Evolutionary conservation across 345 rosid species (phyloP).

Genomic region (Draba incana): DNA sequence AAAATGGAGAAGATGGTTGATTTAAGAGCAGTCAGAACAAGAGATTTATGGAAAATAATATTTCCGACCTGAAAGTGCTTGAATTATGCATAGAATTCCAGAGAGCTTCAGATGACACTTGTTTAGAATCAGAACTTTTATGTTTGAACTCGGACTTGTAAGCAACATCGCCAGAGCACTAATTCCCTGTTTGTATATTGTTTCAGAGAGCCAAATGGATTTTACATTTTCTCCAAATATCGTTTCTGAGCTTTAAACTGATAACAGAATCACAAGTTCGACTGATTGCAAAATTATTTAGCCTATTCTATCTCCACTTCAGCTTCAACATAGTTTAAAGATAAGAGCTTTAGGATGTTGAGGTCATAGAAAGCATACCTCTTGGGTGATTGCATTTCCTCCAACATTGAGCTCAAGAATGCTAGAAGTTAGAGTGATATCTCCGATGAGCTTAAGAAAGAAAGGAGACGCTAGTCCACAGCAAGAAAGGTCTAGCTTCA

Average conservation of each 20-base stretch:
- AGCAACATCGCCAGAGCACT: slow-evolving; percentile 64
- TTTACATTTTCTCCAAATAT: background rate
- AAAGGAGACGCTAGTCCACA: slow-evolving; percentile 60
- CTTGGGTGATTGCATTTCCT: slow-evolving; percentile 67
- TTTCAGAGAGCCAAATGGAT: background rate
- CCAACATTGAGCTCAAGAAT: slow-evolving; percentile 74
- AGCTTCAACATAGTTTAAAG: slow-evolving; percentile 8
- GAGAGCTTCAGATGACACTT: slow-evolving; percentile 76
- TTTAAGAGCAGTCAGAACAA: slow-evolving; percentile 3
- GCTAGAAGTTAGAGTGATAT: slow-evolving; percentile 47
- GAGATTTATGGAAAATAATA: slow-evolving; percentile 8
- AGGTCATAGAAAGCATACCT: slow-evolving; percentile 54
- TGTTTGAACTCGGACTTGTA: slow-evolving; percentile 57
- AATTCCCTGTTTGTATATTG: slow-evolving; percentile 56
- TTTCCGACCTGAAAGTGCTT: slow-evolving; percentile 70
- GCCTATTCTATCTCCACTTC: background rate
- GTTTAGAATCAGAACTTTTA: slow-evolving; percentile 63
- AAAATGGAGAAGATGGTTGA: background rate
- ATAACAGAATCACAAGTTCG: slow-evolving; percentile 4
- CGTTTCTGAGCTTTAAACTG: slow-evolving; percentile 1
- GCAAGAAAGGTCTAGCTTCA: slow-evolving; percentile 75
- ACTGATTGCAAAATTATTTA: slow-evolving; percentile 17
- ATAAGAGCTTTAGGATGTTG: slow-evolving; percentile 11
- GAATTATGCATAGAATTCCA: slow-evolving; percentile 66
- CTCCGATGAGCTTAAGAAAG: slow-evolving; percentile 47